Conservation (phyloP, 1,284 basidiomycete genomes). For the Hymenochaete sp. region DNA sequence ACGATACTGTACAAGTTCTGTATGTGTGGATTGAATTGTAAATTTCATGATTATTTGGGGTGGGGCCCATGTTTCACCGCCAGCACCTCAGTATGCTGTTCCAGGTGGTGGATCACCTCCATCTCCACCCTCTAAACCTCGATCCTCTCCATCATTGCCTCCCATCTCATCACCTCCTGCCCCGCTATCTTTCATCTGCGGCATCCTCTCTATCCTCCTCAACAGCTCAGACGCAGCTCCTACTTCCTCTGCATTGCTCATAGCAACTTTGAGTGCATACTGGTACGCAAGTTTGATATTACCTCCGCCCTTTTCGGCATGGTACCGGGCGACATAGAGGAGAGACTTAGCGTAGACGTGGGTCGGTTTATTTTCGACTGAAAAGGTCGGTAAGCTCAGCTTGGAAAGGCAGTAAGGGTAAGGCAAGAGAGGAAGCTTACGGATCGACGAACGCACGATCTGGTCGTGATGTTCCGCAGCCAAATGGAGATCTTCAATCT, state of each 20-base stretch:
- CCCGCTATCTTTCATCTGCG: no score
- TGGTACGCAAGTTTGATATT: constrained; percentile 54
- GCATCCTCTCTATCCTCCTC: constrained; percentile 31
- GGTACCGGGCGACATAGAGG: constrained; percentile 72
- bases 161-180: no score
- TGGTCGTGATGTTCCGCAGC: constrained; percentile 65
- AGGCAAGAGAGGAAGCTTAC: constrained; percentile 28
- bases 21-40: no score
- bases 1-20: no score
- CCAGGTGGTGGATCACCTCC: no score
- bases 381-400: constrained; percentile 2
- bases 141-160: no score
- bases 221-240: constrained; percentile 53
- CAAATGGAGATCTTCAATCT: constrained; percentile 55
- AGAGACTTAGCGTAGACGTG: constrained; percentile 70
- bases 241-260: constrained; percentile 71
- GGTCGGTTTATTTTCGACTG: constrained; percentile 11
- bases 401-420: background rate
- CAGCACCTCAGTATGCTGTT: no score
- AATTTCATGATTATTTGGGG: no score
- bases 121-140: no score
- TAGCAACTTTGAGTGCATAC: constrained; percentile 63
- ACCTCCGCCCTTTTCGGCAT: constrained; percentile 51
- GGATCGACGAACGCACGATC: constrained; percentile 70
- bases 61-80: no score